Percentiles rank a stretch among this genome's conserved stretches.
These are phyloP conservation scores for Saccharomyces jurei DNA, from an alignment of 805 yeast species.

Conservation along the genomic window DNA sequence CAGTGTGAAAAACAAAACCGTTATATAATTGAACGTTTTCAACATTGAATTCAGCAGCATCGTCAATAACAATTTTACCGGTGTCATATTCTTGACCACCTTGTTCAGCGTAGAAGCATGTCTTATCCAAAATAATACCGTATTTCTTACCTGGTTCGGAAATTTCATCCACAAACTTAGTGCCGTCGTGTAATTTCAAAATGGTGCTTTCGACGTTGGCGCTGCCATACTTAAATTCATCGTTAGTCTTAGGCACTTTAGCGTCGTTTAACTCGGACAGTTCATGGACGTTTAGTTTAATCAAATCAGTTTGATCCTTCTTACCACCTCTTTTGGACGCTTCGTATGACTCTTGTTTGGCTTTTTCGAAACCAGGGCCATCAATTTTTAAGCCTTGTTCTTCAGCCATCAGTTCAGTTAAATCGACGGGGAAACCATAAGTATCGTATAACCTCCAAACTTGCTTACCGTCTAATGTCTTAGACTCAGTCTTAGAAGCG, in stretches of 20 bases:
- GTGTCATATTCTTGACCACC: slow-evolving; percentile 99
- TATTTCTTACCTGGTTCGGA: slow-evolving; percentile 43
- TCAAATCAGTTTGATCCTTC: slow-evolving; percentile 45
- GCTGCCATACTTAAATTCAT: slow-evolving; percentile 63
- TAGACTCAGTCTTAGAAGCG: slow-evolving; percentile 68
- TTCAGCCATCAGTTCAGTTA: slow-evolving; percentile 97
- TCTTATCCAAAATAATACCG: slow-evolving; percentile 80
- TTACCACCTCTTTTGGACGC: slow-evolving; percentile 87
- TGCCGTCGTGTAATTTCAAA: slow-evolving; percentile 63
- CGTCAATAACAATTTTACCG: slow-evolving; percentile 87
- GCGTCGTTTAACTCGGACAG: slow-evolving; percentile 58
- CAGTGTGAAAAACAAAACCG: slow-evolving; percentile 94
- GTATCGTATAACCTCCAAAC: slow-evolving; percentile 99
- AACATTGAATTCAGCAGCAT: slow-evolving; percentile 77
- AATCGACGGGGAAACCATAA: slow-evolving; percentile 97
- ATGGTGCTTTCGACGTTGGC: slow-evolving; percentile 64
- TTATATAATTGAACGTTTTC: slow-evolving; percentile 87
- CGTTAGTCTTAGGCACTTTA: slow-evolving; percentile 72
- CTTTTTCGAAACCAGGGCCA: slow-evolving; percentile 85
- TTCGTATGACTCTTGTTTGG: slow-evolving; percentile 81
- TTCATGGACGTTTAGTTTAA: slow-evolving; percentile 89
- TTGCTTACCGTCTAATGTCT: slow-evolving; percentile 80
- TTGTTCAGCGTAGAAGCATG: slow-evolving; percentile 96
- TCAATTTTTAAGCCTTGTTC: slow-evolving; percentile 91
- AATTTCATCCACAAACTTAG: slow-evolving; percentile 47